Conservation (phyloP, 2,329 filamentous ascomycete species). For the Penicillium sp. region DNA sequence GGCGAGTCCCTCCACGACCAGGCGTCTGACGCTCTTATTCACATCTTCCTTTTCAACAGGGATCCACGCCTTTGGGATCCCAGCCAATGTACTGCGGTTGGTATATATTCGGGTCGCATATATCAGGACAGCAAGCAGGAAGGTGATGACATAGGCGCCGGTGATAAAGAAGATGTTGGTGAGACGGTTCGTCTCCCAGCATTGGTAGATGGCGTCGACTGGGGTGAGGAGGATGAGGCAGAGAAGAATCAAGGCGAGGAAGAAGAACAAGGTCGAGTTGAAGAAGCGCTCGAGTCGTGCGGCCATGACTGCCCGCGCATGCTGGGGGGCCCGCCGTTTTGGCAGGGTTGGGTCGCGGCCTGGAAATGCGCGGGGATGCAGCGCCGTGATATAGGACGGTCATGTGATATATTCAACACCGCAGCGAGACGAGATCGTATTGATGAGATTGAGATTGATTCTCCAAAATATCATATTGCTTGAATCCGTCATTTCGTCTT, state of each 20-base stretch:
- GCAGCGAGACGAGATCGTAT: neutral
- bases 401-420: neutral
- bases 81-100: slow-evolving; percentile 70
- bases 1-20: slow-evolving; percentile 68
- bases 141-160: slow-evolving; percentile 68
- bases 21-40: slow-evolving; percentile 64
- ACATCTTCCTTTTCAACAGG: slow-evolving; percentile 84
- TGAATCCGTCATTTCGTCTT: neutral
- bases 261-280: slow-evolving; percentile 72
- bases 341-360: slow-evolving; percentile 3
- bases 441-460: neutral
- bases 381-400: neutral
- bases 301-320: slow-evolving; percentile 29
- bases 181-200: slow-evolving; percentile 59
- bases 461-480: too few species aligned
- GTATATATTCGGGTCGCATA: slow-evolving; percentile 84
- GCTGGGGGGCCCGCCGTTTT: slow-evolving; percentile 11
- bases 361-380: neutral
- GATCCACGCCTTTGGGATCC: slow-evolving; percentile 81
- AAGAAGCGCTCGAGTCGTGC: slow-evolving; percentile 65
- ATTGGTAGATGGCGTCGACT: slow-evolving; percentile 74
- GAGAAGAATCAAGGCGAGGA: slow-evolving; percentile 69
- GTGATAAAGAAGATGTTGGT: slow-evolving; percentile 81
- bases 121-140: slow-evolving; percentile 66
- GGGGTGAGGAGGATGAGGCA: slow-evolving; percentile 74